Evolutionary conservation across 768 basidiomycete species (phyloP), one percentile per base, ranked within the genome.

Genomic region (Pleurotus salmoneostramineus): DNA sequence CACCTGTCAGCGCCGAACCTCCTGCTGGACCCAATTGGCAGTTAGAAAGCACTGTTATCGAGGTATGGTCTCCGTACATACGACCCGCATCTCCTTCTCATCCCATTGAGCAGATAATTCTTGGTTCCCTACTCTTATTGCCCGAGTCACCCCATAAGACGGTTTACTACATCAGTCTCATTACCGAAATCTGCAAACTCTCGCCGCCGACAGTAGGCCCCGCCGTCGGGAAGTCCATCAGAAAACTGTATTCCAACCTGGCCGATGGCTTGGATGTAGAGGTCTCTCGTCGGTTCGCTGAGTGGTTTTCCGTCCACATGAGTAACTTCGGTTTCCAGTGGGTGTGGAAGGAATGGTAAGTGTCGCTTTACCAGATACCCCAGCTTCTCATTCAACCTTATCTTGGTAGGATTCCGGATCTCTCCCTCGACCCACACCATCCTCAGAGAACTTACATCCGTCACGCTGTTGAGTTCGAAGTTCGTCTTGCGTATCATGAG

Each of bases 311-410:
- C 2, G 80, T 91, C 2, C 97, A 99, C 66, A 89, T 99, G 87
- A 95, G 93, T 63, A 99, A 99, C 73, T 99, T 98, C 69, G 89
- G 88, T 27, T 99, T 98, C 73, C 87, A 89, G 65, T 98, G 97
- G 97, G 93, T 97, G 11, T 99, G 97, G 97, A 95, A 93, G 66
- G 97, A 98, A 80, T 99, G 97, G 96, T 95, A 52, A 46, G 86
- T 72, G 4, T 12, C 27, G 36, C 3, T 27, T 46, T 40, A 14
- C 10, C 17, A 17, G 6, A 14, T 45, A 14, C 44, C 15, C 8
- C 2, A 15, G 54, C 32, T 40, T 10, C 17, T 34, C 11, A 60
- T 32, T 31, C 27, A 50, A 27, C 33, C 14, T 37, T 40, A 17
- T 27, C 51, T 35, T 15, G 62, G 5, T 55, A 98, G 96, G 96